A percentile compares a stretch with the other conserved stretches of the same genome.
These are phyloP conservation scores for Russula earlei DNA, from an alignment of 768 basidiomycete genomes.

Conservation along the genomic window DNA sequence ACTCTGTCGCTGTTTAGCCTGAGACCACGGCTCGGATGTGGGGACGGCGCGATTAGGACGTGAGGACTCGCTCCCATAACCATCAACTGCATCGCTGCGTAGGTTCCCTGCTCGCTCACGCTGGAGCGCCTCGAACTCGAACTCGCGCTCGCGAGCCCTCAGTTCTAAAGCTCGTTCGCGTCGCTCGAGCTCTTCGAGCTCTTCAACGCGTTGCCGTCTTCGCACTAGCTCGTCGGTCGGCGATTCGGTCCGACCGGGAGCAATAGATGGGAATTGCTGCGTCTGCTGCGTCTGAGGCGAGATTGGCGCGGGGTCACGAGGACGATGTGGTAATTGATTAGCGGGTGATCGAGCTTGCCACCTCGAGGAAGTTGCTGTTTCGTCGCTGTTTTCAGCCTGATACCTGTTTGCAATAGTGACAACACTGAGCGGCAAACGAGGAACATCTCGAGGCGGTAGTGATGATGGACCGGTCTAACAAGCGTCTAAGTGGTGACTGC, in stretches of 20 bases:
- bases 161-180: slow-evolving; percentile 49
- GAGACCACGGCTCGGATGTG: slow-evolving; percentile 7
- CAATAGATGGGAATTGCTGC: slow-evolving; percentile 6
- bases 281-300: slow-evolving; percentile 8
- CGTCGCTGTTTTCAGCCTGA: slow-evolving; percentile 10
- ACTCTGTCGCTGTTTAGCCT: slow-evolving; percentile 5
- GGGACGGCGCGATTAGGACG: slow-evolving; percentile 21
- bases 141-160: slow-evolving; percentile 35
- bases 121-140: not conserved
- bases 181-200: slow-evolving; percentile 42
- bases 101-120: slow-evolving; percentile 27
- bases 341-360: slow-evolving; percentile 2
- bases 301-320: slow-evolving; percentile 12
- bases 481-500: not conserved
- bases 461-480: slow-evolving; percentile 41
- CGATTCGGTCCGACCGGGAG: not conserved
- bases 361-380: not conserved
- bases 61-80: slow-evolving; percentile 25
- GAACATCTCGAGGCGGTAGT: slow-evolving; percentile 51
- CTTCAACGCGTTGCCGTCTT: slow-evolving; percentile 37
- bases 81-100: slow-evolving; percentile 22
- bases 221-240: slow-evolving; percentile 28
- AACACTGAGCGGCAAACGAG: slow-evolving; percentile 55
- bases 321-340: not conserved
- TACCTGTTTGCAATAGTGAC: slow-evolving; percentile 56